Conservation (phyloP, 768 basidiomycete genomes). For the Pisolithus sp. region DNA sequence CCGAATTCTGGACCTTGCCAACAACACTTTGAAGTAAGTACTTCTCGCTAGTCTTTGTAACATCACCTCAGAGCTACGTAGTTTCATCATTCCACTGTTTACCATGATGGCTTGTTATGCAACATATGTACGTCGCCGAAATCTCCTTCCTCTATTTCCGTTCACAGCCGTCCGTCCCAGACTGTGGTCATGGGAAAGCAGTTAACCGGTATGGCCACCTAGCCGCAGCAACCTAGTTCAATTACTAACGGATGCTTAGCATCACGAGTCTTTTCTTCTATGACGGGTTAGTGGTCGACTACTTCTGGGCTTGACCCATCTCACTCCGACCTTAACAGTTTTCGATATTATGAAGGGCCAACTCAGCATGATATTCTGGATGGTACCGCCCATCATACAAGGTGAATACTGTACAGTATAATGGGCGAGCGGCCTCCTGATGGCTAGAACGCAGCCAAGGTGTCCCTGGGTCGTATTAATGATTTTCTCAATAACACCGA, state of each 20-base stretch:
- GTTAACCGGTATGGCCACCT: slow-evolving; percentile 4
- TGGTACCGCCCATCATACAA: slow-evolving; percentile 24
- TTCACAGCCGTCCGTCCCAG: background rate
- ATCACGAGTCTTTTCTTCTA: slow-evolving; percentile 34
- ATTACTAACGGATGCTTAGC: slow-evolving; percentile 18
- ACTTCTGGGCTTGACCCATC: background rate
- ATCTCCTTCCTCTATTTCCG: too few species aligned
- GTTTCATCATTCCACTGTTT: slow-evolving; percentile 52
- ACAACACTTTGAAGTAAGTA: slow-evolving; percentile 27
- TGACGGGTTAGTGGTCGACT: slow-evolving; percentile 18
- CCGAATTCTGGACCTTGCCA: slow-evolving; percentile 42
- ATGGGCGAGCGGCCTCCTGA: slow-evolving; percentile 8
- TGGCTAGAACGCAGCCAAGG: slow-evolving; percentile 37
- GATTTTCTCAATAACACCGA: slow-evolving; percentile 33
- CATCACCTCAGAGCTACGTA: slow-evolving; percentile 16
- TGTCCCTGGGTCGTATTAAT: slow-evolving; percentile 56
- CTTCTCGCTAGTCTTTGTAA: background rate
- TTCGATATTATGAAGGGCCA: slow-evolving; percentile 57
- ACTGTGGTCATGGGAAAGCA: slow-evolving; percentile 10
- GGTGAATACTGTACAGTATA: slow-evolving; percentile 7
- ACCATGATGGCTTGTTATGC: slow-evolving; percentile 64
- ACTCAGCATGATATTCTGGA: slow-evolving; percentile 31
- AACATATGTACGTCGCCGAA: slow-evolving; percentile 40
- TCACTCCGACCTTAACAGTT: slow-evolving; percentile 25
- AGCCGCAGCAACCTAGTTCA: background rate